These are phyloP conservation scores for Naumovozyma castellii DNA, from an alignment of 805 yeast genomes.

Conservation along the genomic window DNA sequence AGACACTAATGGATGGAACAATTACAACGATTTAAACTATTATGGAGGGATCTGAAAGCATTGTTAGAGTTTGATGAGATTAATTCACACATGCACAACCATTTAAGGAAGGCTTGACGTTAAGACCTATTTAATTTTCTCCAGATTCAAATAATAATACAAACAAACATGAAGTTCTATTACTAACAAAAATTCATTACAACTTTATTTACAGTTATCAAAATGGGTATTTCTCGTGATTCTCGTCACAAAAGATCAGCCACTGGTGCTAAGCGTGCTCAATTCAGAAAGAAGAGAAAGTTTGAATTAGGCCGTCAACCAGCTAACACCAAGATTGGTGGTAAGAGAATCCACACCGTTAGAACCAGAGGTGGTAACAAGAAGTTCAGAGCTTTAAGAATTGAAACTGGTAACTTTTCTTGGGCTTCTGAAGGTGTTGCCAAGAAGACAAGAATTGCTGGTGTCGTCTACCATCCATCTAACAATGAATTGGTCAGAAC, in stretches of 20 bases:
- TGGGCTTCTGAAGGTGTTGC: conserved; percentile 99
- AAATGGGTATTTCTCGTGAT: conserved; percentile 99
- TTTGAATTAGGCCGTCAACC: conserved; percentile 99
- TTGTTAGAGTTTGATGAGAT: no score
- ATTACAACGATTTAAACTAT: no score
- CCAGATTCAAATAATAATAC: no score
- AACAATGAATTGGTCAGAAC: conserved; percentile 99
- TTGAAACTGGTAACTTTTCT: conserved; percentile 97
- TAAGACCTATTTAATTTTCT: no score
- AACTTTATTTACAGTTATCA: conserved; percentile 24
- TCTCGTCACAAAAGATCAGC: conserved; percentile 99
- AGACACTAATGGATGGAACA: no score
- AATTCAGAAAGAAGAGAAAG: conserved; percentile 99
- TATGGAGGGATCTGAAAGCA: no score
- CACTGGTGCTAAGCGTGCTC: conserved; percentile 99
- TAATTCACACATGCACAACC: no score
- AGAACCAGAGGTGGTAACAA: conserved; percentile 99
- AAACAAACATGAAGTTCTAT: no score
- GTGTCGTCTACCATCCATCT: conserved; percentile 97
- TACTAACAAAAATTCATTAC: conserved; percentile 11
- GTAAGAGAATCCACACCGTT: conserved; percentile 96
- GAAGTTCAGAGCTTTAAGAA: conserved; percentile 98
- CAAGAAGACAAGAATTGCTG: conserved; percentile 96
- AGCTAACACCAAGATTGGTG: conserved; percentile 97
- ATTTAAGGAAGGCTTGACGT: no score